Evolutionary conservation across 2,329 filamentous ascomycete genomes (phyloP), one percentile per base, ranked within the genome.

Genomic region (Phyllosticta citriasiana): DNA sequence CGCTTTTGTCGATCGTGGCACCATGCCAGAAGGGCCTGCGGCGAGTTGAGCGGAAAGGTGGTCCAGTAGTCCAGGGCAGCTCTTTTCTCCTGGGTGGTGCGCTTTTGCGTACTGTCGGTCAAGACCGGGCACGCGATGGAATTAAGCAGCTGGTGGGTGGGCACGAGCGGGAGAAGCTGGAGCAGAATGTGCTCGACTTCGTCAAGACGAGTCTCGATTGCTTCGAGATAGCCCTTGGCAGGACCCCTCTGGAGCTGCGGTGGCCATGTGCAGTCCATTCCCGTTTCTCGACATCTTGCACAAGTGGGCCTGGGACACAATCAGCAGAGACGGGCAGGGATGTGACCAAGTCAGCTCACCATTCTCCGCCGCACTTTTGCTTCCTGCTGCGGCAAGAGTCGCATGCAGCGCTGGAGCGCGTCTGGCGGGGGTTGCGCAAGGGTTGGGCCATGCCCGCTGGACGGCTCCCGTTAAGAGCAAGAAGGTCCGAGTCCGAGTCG

Each of bases 321-420:
- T 60, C 30, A 61, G 59, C 59, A 14, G 25, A 16, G 35, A 47
- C 51, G 52, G 19, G 10, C 24, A 24, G 51, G 27, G 60, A 10
- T 10, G 33, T 30, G 55, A 55, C 19, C 12, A 50, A 26, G 12
- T 10, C 25, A 8, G 54, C 54, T 58, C 56, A 62, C 60, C 60
- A 62, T 58, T 62, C 60, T 51, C 60, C 60, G 40, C 60, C 60
- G 51, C 60, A 62, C 52, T 62, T 62, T 47, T 62, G 60, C 35
- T 62, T 62, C 51, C 55, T 57, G 51, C 55, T 57, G 26, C 60
- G 60, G 53, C 60, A 62, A 24, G 51, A 54, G 60, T 62, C 60
- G 14, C 60, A 62, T 19, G 60, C 60, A 27, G 60, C 60, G 56
- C 55, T 57, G 51, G 51, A 54, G 30, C 60, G 60, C 25, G 60